Percentiles rank a stretch among this genome's conserved stretches.
phyloP scores from a whole-genome alignment of 169 alveolate genomes.

The Plasmodium vivax region DNA sequence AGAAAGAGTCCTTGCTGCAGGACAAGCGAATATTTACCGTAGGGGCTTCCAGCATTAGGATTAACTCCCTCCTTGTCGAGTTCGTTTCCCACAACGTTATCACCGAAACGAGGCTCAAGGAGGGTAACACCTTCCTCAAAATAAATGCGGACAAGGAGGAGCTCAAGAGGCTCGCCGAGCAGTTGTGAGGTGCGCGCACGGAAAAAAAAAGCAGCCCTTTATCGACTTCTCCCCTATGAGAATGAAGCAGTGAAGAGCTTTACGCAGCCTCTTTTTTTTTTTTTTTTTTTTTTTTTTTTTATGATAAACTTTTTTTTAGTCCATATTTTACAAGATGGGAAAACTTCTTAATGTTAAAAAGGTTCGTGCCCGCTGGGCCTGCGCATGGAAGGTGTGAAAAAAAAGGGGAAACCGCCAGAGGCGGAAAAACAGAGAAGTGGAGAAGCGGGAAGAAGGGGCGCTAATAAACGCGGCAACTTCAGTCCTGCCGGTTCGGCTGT shows the following conservation, averaged over 20 bases:
- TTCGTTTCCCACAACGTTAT: slow-evolving; percentile 69
- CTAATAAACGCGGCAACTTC: too few relatives aligned
- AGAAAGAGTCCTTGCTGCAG: slow-evolving; percentile 53
- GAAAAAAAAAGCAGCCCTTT: not conserved
- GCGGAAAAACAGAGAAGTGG: not conserved
- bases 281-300: not conserved
- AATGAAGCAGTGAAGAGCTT: not conserved
- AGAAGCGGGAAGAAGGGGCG: not conserved
- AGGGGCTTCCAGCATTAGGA: slow-evolving; percentile 64
- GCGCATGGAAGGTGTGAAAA: not conserved
- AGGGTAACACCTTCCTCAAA: slow-evolving; percentile 60
- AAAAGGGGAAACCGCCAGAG: too few relatives aligned
- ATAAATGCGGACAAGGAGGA: slow-evolving; percentile 64
- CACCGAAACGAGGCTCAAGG: slow-evolving; percentile 66
- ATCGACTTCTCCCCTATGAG: not conserved
- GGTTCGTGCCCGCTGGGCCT: not conserved
- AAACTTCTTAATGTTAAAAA: not conserved
- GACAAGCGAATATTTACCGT: slow-evolving; percentile 53
- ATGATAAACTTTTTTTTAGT: not conserved
- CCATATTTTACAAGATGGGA: not conserved
- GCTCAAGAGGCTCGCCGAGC: slow-evolving; percentile 30
- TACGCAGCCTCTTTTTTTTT: not conserved
- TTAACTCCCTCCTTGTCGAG: slow-evolving; percentile 55
- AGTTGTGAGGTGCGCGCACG: not conserved
- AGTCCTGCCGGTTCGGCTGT: not conserved